These are phyloP conservation scores for Candida patagonica DNA, from an alignment of 805 yeast species.

Conservation along the genomic window DNA sequence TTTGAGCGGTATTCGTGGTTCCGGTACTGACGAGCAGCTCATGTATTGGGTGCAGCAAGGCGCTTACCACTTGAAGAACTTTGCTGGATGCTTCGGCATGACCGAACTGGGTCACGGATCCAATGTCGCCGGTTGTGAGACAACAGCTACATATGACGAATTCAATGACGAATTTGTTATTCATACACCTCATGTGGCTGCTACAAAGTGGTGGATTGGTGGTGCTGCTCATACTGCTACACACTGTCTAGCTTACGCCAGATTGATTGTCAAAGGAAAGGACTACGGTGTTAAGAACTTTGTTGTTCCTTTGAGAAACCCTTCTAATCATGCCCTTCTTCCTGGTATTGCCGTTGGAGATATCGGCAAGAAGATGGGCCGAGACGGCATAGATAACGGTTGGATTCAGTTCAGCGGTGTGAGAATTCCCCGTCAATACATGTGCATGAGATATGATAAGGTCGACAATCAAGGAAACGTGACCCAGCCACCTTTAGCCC, in stretches of 20 bases:
- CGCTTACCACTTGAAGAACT: slow-evolving; percentile 27
- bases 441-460: slow-evolving; percentile 72
- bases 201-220: slow-evolving; percentile 98
- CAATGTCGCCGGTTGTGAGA: slow-evolving; percentile 86
- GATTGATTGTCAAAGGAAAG: slow-evolving; percentile 69
- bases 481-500: slow-evolving; percentile 74
- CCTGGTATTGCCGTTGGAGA: slow-evolving; percentile 86
- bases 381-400: slow-evolving; percentile 93
- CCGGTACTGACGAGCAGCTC: slow-evolving; percentile 79
- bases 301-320: slow-evolving; percentile 81
- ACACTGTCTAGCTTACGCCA: slow-evolving; percentile 77
- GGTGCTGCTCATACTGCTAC: slow-evolving; percentile 95
- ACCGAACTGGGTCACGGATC: slow-evolving; percentile 92
- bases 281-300: slow-evolving; percentile 91
- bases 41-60: slow-evolving; percentile 71
- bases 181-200: slow-evolving; percentile 83
- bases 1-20: slow-evolving; percentile 70
- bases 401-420: slow-evolving; percentile 90
- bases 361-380: slow-evolving; percentile 91
- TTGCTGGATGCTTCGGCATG: slow-evolving; percentile 86
- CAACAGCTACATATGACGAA: slow-evolving; percentile 75
- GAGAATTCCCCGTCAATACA: slow-evolving; percentile 69
- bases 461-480: slow-evolving; percentile 66
- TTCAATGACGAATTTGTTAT: slow-evolving; percentile 58
- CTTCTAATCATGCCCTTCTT: slow-evolving; percentile 50